These are phyloP conservation scores for Phytophthora meadii DNA, from an alignment of 352 stramenopile genomes.

Conservation along the genomic window DNA sequence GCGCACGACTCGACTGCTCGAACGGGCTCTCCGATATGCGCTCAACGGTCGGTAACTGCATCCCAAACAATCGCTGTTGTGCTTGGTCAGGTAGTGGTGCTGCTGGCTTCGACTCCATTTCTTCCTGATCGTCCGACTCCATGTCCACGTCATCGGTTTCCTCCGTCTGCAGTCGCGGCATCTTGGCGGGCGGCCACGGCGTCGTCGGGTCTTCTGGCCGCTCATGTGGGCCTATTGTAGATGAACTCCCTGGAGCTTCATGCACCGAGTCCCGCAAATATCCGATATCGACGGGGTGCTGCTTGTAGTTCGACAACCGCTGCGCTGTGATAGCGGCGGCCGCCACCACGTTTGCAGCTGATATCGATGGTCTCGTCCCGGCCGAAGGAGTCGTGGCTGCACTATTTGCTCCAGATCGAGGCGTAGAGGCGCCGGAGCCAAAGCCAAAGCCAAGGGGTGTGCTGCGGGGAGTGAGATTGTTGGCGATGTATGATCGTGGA, in stretches of 20 bases:
- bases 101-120: conserved; percentile 36
- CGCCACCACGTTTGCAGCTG: conserved; percentile 42
- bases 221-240: conserved; percentile 14
- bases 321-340: conserved; percentile 46
- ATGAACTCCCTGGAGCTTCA: conserved; percentile 7
- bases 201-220: conserved; percentile 36
- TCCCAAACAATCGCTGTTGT: conserved; percentile 11
- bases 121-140: conserved; percentile 40
- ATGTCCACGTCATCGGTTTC: conserved; percentile 46
- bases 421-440: conserved; percentile 43
- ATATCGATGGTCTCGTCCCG: conserved; percentile 38
- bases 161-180: conserved; percentile 37
- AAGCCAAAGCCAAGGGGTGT: conserved; percentile 36
- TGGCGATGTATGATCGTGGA: conserved; percentile 77
- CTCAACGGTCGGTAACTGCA: conserved; percentile 40
- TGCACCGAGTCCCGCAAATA: conserved; percentile 70
- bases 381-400: conserved; percentile 37
- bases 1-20: conserved; percentile 37
- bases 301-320: conserved; percentile 71
- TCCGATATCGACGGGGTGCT: conserved; percentile 69
- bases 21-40: conserved; percentile 40
- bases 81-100: conserved; percentile 14
- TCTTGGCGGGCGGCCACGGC: conserved; percentile 37
- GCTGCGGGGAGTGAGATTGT: conserved; percentile 64
- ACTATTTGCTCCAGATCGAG: conserved; percentile 52